A percentile compares a stretch with the other conserved stretches of the same genome.
phyloP scores from a whole-genome alignment of 345 rosid genomes.

The Eucalyptus marginata region DNA sequence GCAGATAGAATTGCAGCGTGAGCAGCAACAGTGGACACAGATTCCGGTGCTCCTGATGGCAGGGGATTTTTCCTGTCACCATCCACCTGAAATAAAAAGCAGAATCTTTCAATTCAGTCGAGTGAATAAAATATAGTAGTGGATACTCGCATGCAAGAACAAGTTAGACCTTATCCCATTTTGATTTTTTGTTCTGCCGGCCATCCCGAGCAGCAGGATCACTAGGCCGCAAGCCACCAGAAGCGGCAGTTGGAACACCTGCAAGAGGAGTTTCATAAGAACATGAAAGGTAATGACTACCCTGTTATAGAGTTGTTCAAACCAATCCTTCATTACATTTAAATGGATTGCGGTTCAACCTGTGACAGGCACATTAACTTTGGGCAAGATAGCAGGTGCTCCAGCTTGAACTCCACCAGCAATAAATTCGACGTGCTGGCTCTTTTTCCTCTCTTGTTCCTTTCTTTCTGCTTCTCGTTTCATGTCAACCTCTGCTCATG shows the following conservation, averaged over 20 bases:
- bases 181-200: constrained; percentile 80
- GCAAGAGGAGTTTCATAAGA: background rate
- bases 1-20: constrained; percentile 54
- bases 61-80: constrained; percentile 47
- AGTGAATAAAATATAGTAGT: background rate
- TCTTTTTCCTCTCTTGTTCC: constrained; percentile 80
- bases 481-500: constrained; percentile 61
- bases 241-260: constrained; percentile 21
- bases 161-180: constrained; percentile 81
- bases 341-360: constrained; percentile 15
- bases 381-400: constrained; percentile 25
- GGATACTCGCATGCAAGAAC: background rate
- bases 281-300: background rate
- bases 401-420: constrained; percentile 55
- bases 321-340: background rate
- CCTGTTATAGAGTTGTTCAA: background rate
- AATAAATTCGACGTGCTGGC: constrained; percentile 67
- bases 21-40: constrained; percentile 39
- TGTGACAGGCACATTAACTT: constrained; percentile 52
- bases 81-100: constrained; percentile 54
- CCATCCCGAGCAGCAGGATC: constrained; percentile 48
- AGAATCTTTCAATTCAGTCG: background rate
- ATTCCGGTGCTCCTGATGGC: constrained; percentile 49
- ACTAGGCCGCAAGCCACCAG: constrained; percentile 30
- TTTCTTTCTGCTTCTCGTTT: constrained; percentile 75